Base-by-base conservation (phyloP, 805 yeast species). In the Yamadazyma olivae region DNA sequence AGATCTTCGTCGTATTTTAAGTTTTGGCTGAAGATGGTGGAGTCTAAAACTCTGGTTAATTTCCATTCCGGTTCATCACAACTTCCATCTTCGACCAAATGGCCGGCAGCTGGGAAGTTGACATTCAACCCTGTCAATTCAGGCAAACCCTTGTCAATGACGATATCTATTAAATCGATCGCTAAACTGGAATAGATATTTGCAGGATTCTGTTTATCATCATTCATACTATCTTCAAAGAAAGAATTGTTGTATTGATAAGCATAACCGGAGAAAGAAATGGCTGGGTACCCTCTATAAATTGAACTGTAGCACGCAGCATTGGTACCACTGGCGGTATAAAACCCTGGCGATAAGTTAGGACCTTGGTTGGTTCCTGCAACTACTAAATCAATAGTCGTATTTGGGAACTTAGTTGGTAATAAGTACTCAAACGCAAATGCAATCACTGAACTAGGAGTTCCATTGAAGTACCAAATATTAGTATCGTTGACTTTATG, bases 391-490 rank as follows among this genome's bases (percentile, higher is more conserved):
- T 73, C 78, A 43, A 71, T 57, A 15, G 66, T 50, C 27, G 55
- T 46, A 51, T 70, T 64, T 36, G 63, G 49, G 48, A 68, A 71
- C 49, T 54, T 55, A 27, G 49, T 59, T 36, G 78, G 78, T 30
- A 70, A 46, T 28, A 71, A 59, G 50, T 71, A 71, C 30, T 68
- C 69, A 38, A 73, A 57, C 12, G 66, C 77, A 46, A 71, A 66
- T 2, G 74, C 65, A 31, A 73, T 75, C 49, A 70, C 69, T 7
- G 74, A 65, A 28, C 76, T 70, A 38, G 79, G 79, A 13, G 78
- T 67, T 37, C 75, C 78, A 45, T 71, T 68, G 59, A 74, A 71
- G 52, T 74, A 74, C 78, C 79, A 74, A 40, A 68, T 56, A 45
- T 56, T 47, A 32, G 44, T 45, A 36, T 55, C 53, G 29, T 45